Evolutionary conservation across 2,329 filamentous ascomycete species (phyloP).

Genomic region (Paecilomyces dactylethromorphus): DNA sequence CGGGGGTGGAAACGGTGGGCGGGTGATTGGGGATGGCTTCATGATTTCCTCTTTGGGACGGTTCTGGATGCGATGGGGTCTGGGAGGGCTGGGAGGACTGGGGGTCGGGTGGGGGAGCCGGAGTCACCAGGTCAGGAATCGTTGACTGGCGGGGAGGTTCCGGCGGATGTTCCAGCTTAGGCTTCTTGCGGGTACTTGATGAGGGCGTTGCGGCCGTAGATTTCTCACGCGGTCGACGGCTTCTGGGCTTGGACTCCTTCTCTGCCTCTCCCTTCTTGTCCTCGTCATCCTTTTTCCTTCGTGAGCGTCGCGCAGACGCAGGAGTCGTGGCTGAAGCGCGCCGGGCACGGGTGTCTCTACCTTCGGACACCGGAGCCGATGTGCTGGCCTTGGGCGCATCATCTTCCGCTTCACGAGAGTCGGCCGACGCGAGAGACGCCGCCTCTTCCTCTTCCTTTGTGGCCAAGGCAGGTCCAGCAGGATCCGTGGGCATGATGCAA

Average conservation of each 20-base stretch:
- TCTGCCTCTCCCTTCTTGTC: slow-evolving; percentile 17
- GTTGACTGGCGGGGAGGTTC: slow-evolving; percentile 27
- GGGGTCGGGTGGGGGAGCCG: slow-evolving; percentile 11
- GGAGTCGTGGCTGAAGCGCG: slow-evolving; percentile 20
- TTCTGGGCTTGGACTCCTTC: slow-evolving; percentile 17
- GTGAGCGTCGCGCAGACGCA: slow-evolving; percentile 20
- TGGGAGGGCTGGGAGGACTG: slow-evolving; percentile 1
- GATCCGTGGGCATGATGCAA: slow-evolving; percentile 1
- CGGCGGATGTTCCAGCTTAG: slow-evolving; percentile 31
- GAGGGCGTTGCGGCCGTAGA: slow-evolving; percentile 16
- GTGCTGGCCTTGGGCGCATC: slow-evolving; percentile 4
- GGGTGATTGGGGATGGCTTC: slow-evolving; percentile 31
- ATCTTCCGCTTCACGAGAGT: slow-evolving; percentile 4
- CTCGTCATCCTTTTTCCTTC: slow-evolving; percentile 36
- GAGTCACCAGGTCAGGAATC: slow-evolving; percentile 32
- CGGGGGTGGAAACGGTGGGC: slow-evolving; percentile 26
- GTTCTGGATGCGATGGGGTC: slow-evolving; percentile 4
- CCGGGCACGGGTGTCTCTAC: slow-evolving; percentile 23
- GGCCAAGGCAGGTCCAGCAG: slow-evolving; percentile 1
- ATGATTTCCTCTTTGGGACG: slow-evolving; percentile 29
- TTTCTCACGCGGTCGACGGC: slow-evolving; percentile 29
- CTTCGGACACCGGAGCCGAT: slow-evolving; percentile 4
- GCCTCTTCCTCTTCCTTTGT: neutral
- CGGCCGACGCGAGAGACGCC: slow-evolving; percentile 12
- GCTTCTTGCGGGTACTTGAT: slow-evolving; percentile 40